Percentiles rank a stretch among this genome's conserved stretches.
These are phyloP conservation scores for Globisporangium heterothallicum DNA, from an alignment of 352 stramenopile species.

Conservation along the genomic window DNA sequence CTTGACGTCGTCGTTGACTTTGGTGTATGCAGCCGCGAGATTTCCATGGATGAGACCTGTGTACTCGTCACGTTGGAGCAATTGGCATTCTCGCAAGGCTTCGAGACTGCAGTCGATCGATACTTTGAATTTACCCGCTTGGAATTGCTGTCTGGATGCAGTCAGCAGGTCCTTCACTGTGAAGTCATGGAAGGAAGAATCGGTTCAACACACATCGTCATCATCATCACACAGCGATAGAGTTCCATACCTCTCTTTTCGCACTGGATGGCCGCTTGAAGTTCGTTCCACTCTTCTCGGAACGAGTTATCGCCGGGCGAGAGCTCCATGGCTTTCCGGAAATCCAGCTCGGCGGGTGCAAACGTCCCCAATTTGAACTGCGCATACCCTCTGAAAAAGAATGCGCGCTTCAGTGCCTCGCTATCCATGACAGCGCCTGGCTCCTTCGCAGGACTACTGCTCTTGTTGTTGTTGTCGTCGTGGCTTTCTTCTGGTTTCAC, in stretches of 20 bases:
- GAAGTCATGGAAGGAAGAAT: background rate
- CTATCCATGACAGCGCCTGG: background rate
- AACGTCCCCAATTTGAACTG: slow-evolving; percentile 39
- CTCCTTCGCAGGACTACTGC: background rate
- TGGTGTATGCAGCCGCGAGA: slow-evolving; percentile 48
- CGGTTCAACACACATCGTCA: background rate
- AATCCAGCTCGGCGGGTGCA: slow-evolving; percentile 36
- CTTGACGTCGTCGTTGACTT: slow-evolving; percentile 45
- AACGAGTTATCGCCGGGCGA: slow-evolving; percentile 46
- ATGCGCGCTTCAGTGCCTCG: slow-evolving; percentile 36
- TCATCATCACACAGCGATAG: background rate
- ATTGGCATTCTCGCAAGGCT: slow-evolving; percentile 41
- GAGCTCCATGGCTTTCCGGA: slow-evolving; percentile 40
- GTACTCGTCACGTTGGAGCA: slow-evolving; percentile 56
- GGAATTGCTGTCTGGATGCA: slow-evolving; percentile 55
- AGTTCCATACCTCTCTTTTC: slow-evolving; percentile 28
- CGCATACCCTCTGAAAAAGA: slow-evolving; percentile 64
- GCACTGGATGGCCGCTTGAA: slow-evolving; percentile 33
- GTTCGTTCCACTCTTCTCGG: slow-evolving; percentile 45
- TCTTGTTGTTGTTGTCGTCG: background rate
- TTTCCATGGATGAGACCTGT: slow-evolving; percentile 65
- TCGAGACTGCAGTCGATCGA: slow-evolving; percentile 40
- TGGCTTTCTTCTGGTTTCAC: background rate
- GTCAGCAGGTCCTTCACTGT: slow-evolving; percentile 50
- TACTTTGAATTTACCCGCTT: slow-evolving; percentile 43